These are phyloP conservation scores for Vitis hybrid DNA, from an alignment of 177 flowering plant genomes.

Conservation along the genomic window DNA sequence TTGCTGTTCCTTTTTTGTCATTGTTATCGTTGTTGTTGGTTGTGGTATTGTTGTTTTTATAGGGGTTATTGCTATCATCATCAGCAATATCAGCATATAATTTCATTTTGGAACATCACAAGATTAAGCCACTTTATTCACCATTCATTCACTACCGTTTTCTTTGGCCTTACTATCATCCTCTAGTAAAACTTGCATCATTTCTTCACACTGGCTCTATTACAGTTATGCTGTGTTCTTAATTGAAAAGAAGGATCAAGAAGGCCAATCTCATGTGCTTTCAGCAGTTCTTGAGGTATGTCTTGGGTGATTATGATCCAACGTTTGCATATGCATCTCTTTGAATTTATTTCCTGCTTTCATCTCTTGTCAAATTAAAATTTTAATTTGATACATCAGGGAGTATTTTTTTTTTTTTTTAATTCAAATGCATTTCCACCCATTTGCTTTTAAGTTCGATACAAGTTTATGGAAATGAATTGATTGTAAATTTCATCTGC, in stretches of 20 bases:
- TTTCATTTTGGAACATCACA: too few species aligned
- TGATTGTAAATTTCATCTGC: background rate
- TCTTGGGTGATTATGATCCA: background rate
- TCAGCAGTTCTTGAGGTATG: conserved; percentile 92
- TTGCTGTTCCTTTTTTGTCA: too few species aligned
- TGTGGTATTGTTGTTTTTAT: too few species aligned
- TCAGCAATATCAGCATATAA: too few species aligned
- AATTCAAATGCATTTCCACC: background rate
- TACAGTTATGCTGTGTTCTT: conserved; percentile 84
- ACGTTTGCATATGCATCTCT: background rate
- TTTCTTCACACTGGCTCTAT: background rate
- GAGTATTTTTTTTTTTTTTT: background rate
- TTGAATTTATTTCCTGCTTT: background rate
- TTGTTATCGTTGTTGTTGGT: too few species aligned
- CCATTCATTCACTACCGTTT: too few species aligned
- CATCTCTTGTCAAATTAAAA: background rate
- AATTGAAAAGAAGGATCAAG: conserved; percentile 77
- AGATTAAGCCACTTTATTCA: too few species aligned
- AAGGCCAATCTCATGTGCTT: conserved; percentile 93
- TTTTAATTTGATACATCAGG: background rate
- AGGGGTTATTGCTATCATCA: too few species aligned
- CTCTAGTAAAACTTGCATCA: too few species aligned
- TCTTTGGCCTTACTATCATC: too few species aligned
- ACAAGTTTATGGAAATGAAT: background rate
- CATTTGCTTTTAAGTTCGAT: background rate